Evolutionary conservation across 2,329 filamentous ascomycete genomes (phyloP).

Genomic region (Fonsecaea monophora): DNA sequence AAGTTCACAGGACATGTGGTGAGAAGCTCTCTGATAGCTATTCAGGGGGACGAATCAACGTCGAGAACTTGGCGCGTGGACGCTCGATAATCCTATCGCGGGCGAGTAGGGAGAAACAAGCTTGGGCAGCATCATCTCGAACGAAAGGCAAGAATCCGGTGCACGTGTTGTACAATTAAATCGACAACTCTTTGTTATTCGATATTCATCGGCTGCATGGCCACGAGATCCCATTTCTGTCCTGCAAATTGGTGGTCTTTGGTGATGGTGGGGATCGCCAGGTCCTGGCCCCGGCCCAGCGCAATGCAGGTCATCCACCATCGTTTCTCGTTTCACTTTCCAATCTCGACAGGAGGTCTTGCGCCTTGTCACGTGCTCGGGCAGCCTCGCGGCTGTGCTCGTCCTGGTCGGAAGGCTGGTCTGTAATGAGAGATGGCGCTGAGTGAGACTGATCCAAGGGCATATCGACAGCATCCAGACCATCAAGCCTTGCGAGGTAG

Average conservation of each 20-base stretch:
- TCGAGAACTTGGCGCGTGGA: constrained; percentile 21
- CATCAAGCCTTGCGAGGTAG: neutral
- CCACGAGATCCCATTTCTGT: constrained; percentile 12
- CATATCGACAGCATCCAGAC: neutral
- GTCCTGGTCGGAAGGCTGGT: neutral
- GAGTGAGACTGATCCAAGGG: neutral
- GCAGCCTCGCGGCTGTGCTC: constrained; percentile 27
- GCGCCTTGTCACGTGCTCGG: constrained; percentile 29
- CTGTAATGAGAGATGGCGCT: neutral
- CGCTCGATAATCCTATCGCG: constrained; percentile 11
- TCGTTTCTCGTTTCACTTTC: constrained; percentile 21
- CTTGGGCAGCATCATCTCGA: constrained; percentile 20
- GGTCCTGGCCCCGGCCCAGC: neutral
- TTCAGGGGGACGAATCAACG: constrained; percentile 25
- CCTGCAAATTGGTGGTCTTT: neutral
- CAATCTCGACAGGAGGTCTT: constrained; percentile 21
- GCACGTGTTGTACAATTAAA: constrained; percentile 24
- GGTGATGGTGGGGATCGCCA: constrained; percentile 9
- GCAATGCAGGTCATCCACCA: constrained; percentile 23
- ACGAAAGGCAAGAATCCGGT: constrained; percentile 17
- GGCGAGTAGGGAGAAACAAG: constrained; percentile 9
- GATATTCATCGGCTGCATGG: neutral
- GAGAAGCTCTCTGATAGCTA: constrained; percentile 2
- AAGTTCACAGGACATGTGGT: constrained; percentile 14
- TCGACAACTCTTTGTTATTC: constrained; percentile 5